Evolutionary conservation across 768 basidiomycete genomes (phyloP).

Genomic region (Cystobasidium ongulense): DNA sequence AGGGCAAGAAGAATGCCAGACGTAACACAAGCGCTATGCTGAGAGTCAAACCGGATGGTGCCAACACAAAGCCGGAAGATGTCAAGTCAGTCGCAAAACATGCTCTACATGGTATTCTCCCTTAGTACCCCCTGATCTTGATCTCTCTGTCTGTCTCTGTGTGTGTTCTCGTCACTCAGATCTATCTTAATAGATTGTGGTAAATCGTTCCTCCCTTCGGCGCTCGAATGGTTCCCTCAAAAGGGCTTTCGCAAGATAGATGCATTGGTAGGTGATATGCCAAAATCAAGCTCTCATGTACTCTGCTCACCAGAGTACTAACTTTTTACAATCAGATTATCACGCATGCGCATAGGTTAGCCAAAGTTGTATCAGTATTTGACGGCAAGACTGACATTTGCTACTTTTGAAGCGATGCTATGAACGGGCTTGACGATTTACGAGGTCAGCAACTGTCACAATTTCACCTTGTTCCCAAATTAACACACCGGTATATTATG

Average conservation of each 20-base stretch:
- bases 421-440: constrained; percentile 83
- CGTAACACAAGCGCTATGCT: constrained; percentile 72
- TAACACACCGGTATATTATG: background rate
- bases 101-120: background rate
- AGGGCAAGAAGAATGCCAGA: constrained; percentile 72
- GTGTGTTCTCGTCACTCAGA: too few species aligned
- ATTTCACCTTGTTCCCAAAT: too few species aligned
- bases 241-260: constrained; percentile 57
- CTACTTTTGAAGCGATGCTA: constrained; percentile 51
- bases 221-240: constrained; percentile 34
- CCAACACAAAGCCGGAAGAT: constrained; percentile 48
- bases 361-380: too few species aligned
- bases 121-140: background rate
- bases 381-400: too few species aligned
- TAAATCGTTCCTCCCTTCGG: constrained; percentile 40
- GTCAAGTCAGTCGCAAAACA: constrained; percentile 49
- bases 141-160: too few species aligned
- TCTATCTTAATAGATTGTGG: constrained; percentile 40
- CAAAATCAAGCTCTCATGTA: too few species aligned
- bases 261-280: constrained; percentile 65
- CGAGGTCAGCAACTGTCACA: constrained; percentile 52
- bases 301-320: too few species aligned
- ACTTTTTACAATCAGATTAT: too few species aligned
- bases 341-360: constrained; percentile 29
- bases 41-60: constrained; percentile 45